Evolutionary conservation across 1,284 basidiomycete species (phyloP).

Genomic region (Irpex sp.): DNA sequence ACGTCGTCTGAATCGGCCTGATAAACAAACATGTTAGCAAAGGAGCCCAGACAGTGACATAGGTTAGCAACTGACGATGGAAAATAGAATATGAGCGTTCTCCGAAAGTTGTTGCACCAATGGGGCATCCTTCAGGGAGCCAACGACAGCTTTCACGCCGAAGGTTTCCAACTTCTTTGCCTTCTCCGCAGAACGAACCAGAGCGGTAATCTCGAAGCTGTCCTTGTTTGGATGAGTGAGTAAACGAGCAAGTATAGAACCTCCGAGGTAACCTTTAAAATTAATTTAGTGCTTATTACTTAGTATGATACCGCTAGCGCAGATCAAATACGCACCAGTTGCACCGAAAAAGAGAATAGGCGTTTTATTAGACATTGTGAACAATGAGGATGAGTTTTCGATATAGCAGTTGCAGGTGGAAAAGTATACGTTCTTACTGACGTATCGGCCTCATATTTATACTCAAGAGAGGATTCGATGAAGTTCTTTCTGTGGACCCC

Average conservation of each 20-base stretch:
- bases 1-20: slow-evolving; percentile 35
- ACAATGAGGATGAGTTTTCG: not conserved
- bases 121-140: slow-evolving; percentile 34
- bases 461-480: not conserved
- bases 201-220: slow-evolving; percentile 34
- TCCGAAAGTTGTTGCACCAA: not conserved
- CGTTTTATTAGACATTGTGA: slow-evolving; percentile 7
- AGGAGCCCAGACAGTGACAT: not conserved
- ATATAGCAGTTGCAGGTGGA: not conserved
- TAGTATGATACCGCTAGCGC: not conserved
- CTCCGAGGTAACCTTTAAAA: slow-evolving; percentile 39
- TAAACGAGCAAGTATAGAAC: slow-evolving; percentile 37
- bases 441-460: not conserved
- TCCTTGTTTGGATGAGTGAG: slow-evolving; percentile 32
- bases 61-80: not conserved
- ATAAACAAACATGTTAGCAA: not conserved
- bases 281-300: not conserved
- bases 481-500: too few species aligned
- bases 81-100: not conserved
- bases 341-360: slow-evolving; percentile 21
- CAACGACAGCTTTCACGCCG: slow-evolving; percentile 35
- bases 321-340: slow-evolving; percentile 16
- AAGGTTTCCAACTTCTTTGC: slow-evolving; percentile 34
- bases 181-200: slow-evolving; percentile 39
- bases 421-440: not conserved